phyloP scores from a whole-genome alignment of 2,329 filamentous ascomycete species.

The Cladosporium sp. region DNA sequence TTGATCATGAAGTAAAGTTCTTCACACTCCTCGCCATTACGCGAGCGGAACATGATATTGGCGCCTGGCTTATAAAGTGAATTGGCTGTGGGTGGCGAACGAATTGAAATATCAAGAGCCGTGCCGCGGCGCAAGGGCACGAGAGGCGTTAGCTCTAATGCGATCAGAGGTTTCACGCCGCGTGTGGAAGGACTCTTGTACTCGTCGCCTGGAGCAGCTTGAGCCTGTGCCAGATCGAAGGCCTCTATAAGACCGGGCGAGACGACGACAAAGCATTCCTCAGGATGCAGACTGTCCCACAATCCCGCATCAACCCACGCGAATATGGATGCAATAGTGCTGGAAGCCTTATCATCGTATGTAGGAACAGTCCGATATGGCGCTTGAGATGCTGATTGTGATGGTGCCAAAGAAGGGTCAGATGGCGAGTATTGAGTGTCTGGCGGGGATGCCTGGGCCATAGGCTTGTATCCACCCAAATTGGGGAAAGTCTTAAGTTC shows the following conservation, averaged over 20 bases:
- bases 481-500: slow-evolving; percentile 33
- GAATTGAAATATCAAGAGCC: slow-evolving; percentile 87
- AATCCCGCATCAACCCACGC: slow-evolving; percentile 60
- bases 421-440: slow-evolving; percentile 34
- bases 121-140: slow-evolving; percentile 89
- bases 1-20: slow-evolving; percentile 83
- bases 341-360: slow-evolving; percentile 48
- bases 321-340: slow-evolving; percentile 57
- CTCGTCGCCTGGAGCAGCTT: slow-evolving; percentile 36
- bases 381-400: slow-evolving; percentile 76
- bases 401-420: slow-evolving; percentile 63
- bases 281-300: slow-evolving; percentile 59
- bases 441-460: slow-evolving; percentile 27
- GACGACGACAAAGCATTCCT: slow-evolving; percentile 60
- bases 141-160: slow-evolving; percentile 83
- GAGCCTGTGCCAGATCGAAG: slow-evolving; percentile 51
- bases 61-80: slow-evolving; percentile 65
- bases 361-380: slow-evolving; percentile 55
- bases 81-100: slow-evolving; percentile 72
- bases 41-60: slow-evolving; percentile 87
- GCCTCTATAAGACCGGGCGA: slow-evolving; percentile 63
- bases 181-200: slow-evolving; percentile 34
- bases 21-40: slow-evolving; percentile 71
- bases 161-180: slow-evolving; percentile 52
- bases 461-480: slow-evolving; percentile 26